phyloP scores from a whole-genome alignment of 768 basidiomycete genomes.

The Ramaria rubella region DNA sequence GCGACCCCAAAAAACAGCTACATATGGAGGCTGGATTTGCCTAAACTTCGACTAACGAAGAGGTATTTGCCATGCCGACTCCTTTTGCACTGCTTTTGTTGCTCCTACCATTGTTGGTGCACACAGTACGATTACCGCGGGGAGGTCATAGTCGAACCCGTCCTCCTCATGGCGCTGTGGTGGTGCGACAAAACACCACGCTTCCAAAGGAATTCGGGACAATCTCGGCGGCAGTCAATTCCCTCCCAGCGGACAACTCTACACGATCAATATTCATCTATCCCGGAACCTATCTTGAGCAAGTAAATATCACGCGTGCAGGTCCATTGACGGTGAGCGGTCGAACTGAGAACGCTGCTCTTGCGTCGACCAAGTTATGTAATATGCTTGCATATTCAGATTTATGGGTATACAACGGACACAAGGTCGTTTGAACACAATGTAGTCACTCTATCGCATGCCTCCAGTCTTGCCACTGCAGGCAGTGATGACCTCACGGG shows the following conservation, averaged over 20 bases:
- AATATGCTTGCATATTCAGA: neutral
- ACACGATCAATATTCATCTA: conserved; percentile 39
- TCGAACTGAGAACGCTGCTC: neutral
- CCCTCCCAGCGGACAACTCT: conserved; percentile 37
- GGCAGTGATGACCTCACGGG: conserved; percentile 13
- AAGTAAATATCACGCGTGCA: conserved; percentile 38
- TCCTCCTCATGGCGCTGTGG: conserved; percentile 36
- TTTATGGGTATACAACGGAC: conserved; percentile 12
- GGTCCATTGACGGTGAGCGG: conserved; percentile 36
- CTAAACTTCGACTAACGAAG: too few species aligned
- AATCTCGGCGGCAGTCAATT: conserved; percentile 33
- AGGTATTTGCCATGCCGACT: too few species aligned
- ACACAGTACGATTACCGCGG: too few species aligned
- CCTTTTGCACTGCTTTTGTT: too few species aligned
- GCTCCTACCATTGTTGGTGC: too few species aligned
- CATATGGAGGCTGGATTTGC: too few species aligned
- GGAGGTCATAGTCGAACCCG: too few species aligned
- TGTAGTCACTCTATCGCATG: conserved; percentile 10
- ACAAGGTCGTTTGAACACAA: conserved; percentile 5
- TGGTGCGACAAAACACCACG: conserved; percentile 36
- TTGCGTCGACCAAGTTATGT: neutral
- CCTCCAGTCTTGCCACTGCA: conserved; percentile 10
- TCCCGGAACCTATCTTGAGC: conserved; percentile 41
- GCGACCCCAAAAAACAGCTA: too few species aligned
- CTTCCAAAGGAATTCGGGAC: conserved; percentile 36